phyloP scores from a whole-genome alignment of 495 filamentous ascomycete species.

The Aspergillus funiculosus region DNA sequence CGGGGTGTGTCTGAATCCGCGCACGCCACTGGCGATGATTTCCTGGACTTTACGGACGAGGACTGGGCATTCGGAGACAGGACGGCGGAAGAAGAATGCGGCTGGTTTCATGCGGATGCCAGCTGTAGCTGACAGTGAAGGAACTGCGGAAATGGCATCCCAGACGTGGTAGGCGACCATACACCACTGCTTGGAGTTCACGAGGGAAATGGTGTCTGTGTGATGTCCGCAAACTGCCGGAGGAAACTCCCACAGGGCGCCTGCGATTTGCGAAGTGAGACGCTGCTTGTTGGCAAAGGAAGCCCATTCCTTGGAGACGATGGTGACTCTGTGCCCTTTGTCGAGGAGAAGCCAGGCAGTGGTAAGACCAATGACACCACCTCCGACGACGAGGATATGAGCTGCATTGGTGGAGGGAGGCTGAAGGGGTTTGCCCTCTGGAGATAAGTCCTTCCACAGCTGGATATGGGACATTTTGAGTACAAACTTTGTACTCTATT shows the following conservation, averaged over 20 bases:
- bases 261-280: constrained; percentile 47
- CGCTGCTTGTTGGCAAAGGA: constrained; percentile 26
- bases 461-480: not conserved
- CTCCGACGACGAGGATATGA: constrained; percentile 38
- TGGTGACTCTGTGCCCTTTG: constrained; percentile 43
- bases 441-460: not conserved
- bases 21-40: not conserved
- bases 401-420: not conserved
- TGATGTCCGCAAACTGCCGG: constrained; percentile 46
- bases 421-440: not conserved
- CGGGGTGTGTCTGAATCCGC: not conserved
- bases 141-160: not conserved
- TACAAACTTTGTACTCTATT: no score
- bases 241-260: constrained; percentile 48
- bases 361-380: constrained; percentile 40
- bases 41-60: not conserved
- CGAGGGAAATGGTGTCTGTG: constrained; percentile 4
- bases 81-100: not conserved
- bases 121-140: not conserved
- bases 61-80: not conserved
- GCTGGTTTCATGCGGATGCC: constrained; percentile 6
- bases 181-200: constrained; percentile 7
- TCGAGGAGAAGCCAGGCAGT: constrained; percentile 46
- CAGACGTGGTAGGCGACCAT: constrained; percentile 5
- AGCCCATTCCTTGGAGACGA: constrained; percentile 43